Base-by-base conservation (phyloP, 495 filamentous ascomycete genomes). In the Penicillium coprophilum region DNA sequence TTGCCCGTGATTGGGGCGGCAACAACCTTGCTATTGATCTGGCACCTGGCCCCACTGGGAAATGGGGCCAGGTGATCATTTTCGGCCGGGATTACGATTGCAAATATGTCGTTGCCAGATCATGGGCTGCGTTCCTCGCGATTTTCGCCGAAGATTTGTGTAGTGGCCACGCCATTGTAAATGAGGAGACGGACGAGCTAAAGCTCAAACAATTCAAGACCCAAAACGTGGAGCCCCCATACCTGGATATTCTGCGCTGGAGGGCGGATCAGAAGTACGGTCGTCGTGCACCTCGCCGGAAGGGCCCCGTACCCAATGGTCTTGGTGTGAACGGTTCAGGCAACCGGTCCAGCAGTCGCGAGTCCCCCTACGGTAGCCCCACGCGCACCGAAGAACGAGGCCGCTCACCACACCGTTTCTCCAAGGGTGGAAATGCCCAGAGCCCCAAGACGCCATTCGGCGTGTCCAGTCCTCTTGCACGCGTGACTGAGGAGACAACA, bases 71-170 rank as follows among this genome's bases (percentile, higher is more conserved):
- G 66, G 82, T 99, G 46, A 96, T 99, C 62, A 82, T 99, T 41
- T 96, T 96, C 59, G 94, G 94, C 38, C 89, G 94, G 23, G 94
- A 99, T 73, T 99, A 96, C 71, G 94, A 99, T 71, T 95, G 89
- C 73, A 99, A 97, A 74, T 97, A 94, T 64, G 93, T 99, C 23
- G 80, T 99, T 53, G 87, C 94, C 28, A 86, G 89, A 41, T 97
- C 94, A 4, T 99, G 94, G 94, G 84, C 87, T 17, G 80, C 87
- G 10, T 92, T 99, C 63, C 72, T 99, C 12, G 92, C 91, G 12
- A 83, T 84, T 27, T 81, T 97, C 15, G 91, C 94, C 19, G 95
- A 97, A 62, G 94, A 99, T 60, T 73, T 99, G 58, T 82, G 80
- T 72, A 89, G 90, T 58, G 86, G 90, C 50, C 91, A 96, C 67